These are phyloP conservation scores for Saxophila tyrrhenica DNA, from an alignment of 495 filamentous ascomycete genomes.

Conservation along the genomic window DNA sequence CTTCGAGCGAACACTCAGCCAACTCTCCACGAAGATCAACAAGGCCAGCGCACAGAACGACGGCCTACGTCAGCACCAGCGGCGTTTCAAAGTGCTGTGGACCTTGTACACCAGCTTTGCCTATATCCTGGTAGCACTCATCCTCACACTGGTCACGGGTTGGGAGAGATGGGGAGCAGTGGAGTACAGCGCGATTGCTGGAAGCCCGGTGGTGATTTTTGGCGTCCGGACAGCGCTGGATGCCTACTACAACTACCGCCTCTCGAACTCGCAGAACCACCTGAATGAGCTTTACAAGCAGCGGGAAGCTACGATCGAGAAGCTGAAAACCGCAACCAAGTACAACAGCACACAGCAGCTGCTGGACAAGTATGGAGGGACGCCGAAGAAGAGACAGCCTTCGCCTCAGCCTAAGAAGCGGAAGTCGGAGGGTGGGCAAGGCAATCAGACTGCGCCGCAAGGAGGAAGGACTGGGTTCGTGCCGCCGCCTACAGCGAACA, in stretches of 20 bases:
- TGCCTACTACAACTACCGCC: slow-evolving; percentile 71
- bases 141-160: slow-evolving; percentile 72
- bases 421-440: slow-evolving; percentile 25
- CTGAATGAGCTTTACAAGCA: slow-evolving; percentile 65
- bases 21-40: slow-evolving; percentile 69
- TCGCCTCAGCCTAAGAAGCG: slow-evolving; percentile 37
- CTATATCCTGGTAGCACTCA: slow-evolving; percentile 73
- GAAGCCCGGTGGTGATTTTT: slow-evolving; percentile 74
- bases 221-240: slow-evolving; percentile 46
- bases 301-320: slow-evolving; percentile 77
- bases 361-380: slow-evolving; percentile 81
- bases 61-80: slow-evolving; percentile 51
- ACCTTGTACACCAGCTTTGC: slow-evolving; percentile 82
- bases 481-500: slow-evolving; percentile 84
- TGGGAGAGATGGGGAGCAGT: slow-evolving; percentile 63
- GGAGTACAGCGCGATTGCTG: slow-evolving; percentile 67
- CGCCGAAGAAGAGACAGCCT: slow-evolving; percentile 12
- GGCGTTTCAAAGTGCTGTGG: slow-evolving; percentile 75
- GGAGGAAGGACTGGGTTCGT: slow-evolving; percentile 37
- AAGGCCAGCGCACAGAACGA: slow-evolving; percentile 60
- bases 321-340: slow-evolving; percentile 85
- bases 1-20: slow-evolving; percentile 81
- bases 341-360: slow-evolving; percentile 90
- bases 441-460: slow-evolving; percentile 18
- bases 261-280: slow-evolving; percentile 51